Evolutionary conservation across 352 stramenopile genomes (phyloP), one percentile per base, ranked within the genome.

Genomic region (Pythium phragmiticola): DNA sequence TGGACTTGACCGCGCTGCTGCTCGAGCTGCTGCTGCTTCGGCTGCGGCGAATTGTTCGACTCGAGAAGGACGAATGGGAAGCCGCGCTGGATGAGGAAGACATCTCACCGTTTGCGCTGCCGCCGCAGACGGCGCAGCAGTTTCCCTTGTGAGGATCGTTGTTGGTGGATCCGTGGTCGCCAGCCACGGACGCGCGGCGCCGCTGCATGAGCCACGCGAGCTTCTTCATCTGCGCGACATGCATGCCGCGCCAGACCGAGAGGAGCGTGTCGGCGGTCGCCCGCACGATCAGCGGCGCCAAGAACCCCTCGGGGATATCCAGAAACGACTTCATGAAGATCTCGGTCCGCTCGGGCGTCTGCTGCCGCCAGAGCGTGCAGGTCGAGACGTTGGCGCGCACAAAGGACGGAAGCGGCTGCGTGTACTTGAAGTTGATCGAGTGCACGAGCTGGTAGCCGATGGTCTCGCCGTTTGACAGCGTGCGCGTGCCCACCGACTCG

Each of bases 211-310:
- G 72, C 79, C 82, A 90, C 60, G 76, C 54, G 16, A 89, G 73
- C 53, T 89, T 91, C 49, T 84, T 83, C 78, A 88, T 84, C n/a
- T 80, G 73, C 9, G 74, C 76, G 62, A 78, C 83, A 26, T 84
- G 51, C 51, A 89, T 71, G 34, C 72, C 65, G 11, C 52, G 62
- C 0, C 69, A 69, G 0, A 72, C 70, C 14, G 76, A 69, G 46
- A 74, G 63, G 57, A 89, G 69, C 3, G 65, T 57, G 2, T 83
- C 54, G 13, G 76, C 72, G 39, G 76, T 70, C 14, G 77, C 70
- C 2, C 68, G 74, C 8, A 89, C 57, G 4, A 76, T 70, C 4
- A 84, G 69, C 34, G 52, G 47, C 19, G 55, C 41, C 16, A 86
- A 72, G 9, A 89, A 33, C 4, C 77, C 60, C 11, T 76, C 77